Base-by-base conservation (phyloP, 1,284 basidiomycete genomes). In the Dichomitus squalens region DNA sequence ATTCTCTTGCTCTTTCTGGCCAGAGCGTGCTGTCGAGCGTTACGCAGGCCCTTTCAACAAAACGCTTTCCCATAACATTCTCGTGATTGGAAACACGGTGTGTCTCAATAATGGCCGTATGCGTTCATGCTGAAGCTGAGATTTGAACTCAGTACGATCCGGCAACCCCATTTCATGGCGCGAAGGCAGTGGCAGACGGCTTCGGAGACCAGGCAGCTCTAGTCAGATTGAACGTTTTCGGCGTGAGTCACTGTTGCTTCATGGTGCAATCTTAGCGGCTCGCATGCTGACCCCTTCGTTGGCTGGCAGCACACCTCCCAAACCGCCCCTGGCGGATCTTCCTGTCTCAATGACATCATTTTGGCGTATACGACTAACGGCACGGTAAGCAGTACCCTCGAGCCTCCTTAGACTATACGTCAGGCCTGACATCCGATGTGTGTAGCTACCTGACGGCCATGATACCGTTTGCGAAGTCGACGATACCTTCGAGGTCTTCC, bases 141-240 rank as follows among this genome's bases (percentile, higher is more conserved):
- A n/a, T n/a, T n/a, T n/a, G n/a, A n/a, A n/a, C n/a, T n/a, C n/a
- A n/a, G n/a, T n/a, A n/a, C n/a, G n/a, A n/a, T n/a, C n/a, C n/a
- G n/a, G n/a, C n/a, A n/a, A n/a, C n/a, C n/a, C n/a, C n/a, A n/a
- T n/a, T n/a, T n/a, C n/a, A n/a, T n/a, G n/a, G n/a, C 23, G 67
- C 67, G 14, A 23, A 64, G 36, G 29, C 34, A n/a, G 49, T 65
- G 5, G 60, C 66, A 0, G 54, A 35, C 16, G n/a, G 31, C 5
- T 54, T 67, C 1, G 64, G 65, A 1, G 49, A 64, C 27, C 43
- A 53, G 23, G 61, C 64, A 11, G 38, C 43, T n/a, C 47, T 69
- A 9, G 55, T 68, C 31, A 52, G 61, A 34, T 53, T 66, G 53
- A 50, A 63, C 38, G 65, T 60, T 1, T 68, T 65, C 36, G 66